A percentile compares a stretch with the other conserved stretches of the same genome.
phyloP scores from a whole-genome alignment of 192 early-diverging fungal genomes.

The Rhizophagus clarus region DNA sequence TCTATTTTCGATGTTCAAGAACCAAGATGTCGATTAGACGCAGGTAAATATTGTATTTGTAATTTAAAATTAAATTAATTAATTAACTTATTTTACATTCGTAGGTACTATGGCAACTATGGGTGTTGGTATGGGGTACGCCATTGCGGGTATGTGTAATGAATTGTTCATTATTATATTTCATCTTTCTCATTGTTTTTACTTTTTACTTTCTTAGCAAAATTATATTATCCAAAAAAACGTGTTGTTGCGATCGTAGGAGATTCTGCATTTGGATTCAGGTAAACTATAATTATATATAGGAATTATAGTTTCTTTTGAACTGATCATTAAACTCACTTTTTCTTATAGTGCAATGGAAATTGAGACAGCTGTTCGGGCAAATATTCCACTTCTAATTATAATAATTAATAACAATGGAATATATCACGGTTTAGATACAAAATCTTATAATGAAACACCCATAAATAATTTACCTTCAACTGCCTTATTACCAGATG shows the following conservation, averaged over 20 bases:
- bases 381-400: constrained; percentile 63
- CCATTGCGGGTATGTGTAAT: constrained; percentile 52
- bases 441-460: constrained; percentile 48
- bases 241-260: constrained; percentile 70
- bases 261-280: constrained; percentile 82
- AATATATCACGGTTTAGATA: constrained; percentile 69
- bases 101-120: constrained; percentile 67
- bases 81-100: neutral
- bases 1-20: constrained; percentile 64
- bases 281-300: constrained; percentile 35
- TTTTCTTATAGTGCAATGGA: constrained; percentile 61
- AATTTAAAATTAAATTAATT: too few relatives aligned
- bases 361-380: constrained; percentile 69
- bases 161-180: neutral
- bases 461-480: constrained; percentile 51
- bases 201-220: constrained; percentile 39
- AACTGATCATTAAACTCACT: neutral
- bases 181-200: neutral
- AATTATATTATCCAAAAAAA: constrained; percentile 53
- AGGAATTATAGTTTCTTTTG: neutral
- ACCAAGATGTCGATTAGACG: constrained; percentile 69
- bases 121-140: constrained; percentile 80
- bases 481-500: constrained; percentile 64
- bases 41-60: constrained; percentile 39
- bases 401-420: constrained; percentile 81